phyloP scores from a whole-genome alignment of 345 rosid genomes.

The Eucalyptus viminalis region DNA sequence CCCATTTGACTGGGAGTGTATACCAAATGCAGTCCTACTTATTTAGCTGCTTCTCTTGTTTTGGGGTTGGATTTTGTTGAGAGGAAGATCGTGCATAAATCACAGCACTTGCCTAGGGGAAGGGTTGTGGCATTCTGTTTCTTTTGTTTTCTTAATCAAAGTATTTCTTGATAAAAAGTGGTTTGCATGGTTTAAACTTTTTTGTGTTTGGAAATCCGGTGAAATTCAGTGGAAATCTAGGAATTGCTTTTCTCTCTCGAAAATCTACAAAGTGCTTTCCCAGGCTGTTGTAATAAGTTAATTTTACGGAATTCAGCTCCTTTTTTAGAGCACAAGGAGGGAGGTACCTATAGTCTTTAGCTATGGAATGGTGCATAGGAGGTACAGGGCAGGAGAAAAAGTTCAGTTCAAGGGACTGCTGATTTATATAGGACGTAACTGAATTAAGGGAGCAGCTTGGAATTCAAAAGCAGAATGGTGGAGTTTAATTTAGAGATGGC shows the following conservation, averaged over 20 bases:
- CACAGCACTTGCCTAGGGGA: neutral
- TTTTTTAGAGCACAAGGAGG: neutral
- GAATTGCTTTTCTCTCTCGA: neutral
- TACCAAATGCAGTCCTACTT: neutral
- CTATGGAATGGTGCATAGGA: neutral
- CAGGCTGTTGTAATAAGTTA: neutral
- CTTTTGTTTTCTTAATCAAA: neutral
- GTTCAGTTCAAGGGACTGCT: neutral
- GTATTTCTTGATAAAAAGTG: neutral
- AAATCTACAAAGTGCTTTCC: neutral
- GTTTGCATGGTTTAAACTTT: neutral
- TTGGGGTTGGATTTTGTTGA: neutral
- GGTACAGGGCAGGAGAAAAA: neutral
- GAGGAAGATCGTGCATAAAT: neutral
- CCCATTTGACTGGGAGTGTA: neutral
- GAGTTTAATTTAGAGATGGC: neutral
- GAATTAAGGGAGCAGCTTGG: neutral
- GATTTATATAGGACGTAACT: neutral
- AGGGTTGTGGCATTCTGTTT: neutral
- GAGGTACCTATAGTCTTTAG: neutral
- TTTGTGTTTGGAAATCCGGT: neutral
- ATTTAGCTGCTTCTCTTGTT: neutral
- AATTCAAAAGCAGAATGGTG: neutral
- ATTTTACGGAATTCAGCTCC: neutral
- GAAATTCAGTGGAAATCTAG: neutral